Base-by-base conservation (phyloP, 2,329 filamentous ascomycete genomes). In the Sarocladium strictum region DNA sequence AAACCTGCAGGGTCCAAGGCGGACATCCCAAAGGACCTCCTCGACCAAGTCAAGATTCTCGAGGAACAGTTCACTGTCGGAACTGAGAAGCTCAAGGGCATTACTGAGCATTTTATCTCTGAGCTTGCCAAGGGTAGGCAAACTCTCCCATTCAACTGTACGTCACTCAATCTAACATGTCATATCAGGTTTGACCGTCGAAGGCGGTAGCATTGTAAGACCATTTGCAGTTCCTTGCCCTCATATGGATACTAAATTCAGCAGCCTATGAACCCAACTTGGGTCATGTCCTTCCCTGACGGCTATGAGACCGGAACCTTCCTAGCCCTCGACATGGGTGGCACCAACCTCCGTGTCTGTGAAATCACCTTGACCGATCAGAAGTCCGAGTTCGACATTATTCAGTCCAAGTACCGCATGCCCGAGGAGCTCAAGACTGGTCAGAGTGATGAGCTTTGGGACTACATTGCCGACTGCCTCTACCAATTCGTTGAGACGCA, bases 241-340 rank as follows among this genome's bases (percentile, higher is more conserved):
- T 17, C 3, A 19, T n/a, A 51, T 19, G n/a, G 15, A n/a, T 53
- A 56, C 67, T 65, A 58, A 68, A 43, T 3, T 5, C 27, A 6
- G 29, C 49, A 96, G 90, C 92, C 93, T 57, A 97, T 97, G 93
- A 97, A 97, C 74, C 89, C 93, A 56, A 96, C 92, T 55, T 97
- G 93, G 93, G 91, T 95, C 59, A 91, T 96, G 84, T 83, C 83
- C 47, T 90, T 90, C 70, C 93, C 93, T 21, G 87, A 87, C 67
- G 93, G 93, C 60, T 72, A 92, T 61, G 93, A 97, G 72, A 89
- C 85, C 9, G 93, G 93, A 58, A 94, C 87, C 14, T 96, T 85
- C 69, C 78, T 97, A 37, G 91, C 93, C 54, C 79, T 97, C 40
- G 93, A 97, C 67, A 95, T 97, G 88, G 93, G 93, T 56, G 93